Base-by-base conservation (phyloP, 1,139 yeast species). In the Candida labiduridarum region DNA sequence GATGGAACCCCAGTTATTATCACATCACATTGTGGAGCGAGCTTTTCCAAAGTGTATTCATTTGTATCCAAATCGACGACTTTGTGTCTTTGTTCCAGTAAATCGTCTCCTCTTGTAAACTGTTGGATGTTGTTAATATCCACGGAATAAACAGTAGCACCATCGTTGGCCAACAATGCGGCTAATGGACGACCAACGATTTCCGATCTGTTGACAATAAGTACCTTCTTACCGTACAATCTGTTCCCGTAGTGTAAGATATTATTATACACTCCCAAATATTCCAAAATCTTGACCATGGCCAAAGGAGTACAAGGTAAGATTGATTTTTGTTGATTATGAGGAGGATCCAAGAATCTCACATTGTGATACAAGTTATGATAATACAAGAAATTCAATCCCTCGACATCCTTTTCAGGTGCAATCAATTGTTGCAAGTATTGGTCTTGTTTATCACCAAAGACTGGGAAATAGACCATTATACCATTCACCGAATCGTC, bases 381-480 rank as follows among this genome's bases (percentile, higher is more conserved):
- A 68, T 94, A 87, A 71, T 91, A 94, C 61, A 88, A 73, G 69
- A 90, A 94, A 64, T 94, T 90, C 60, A 94, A 76, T 1, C 99
- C 99, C 69, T 94, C 99, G 22, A 95, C 98, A 62, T 94, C 99
- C 67, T 94, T 94, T 56, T 89, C 92, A 31, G 87, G 76, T 18
- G 87, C 74, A 11, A 94, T 91, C 54, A 91, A 87, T 70, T 94
- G 98, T 70, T 94, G 98, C 51, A 94, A 71, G 66, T 95, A 94
- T 68, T 89, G 96, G 66, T 94, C 99, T 70, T 94, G 99, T 54
- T 89, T 82, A 64, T 89, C 90, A 2, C 97, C 97, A 70, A 90
- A 94, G 3, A 94, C 98, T 0, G 99, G 99, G 80, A 92, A 94
- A 68, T 94, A 94, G n/a, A 94, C 94, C 91, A 94, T 91, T 58